Percentiles rank a stretch among this genome's conserved stretches.
Conservation (phyloP, 352 stramenopile genomes). For the Phytophthora cactorum region DNA sequence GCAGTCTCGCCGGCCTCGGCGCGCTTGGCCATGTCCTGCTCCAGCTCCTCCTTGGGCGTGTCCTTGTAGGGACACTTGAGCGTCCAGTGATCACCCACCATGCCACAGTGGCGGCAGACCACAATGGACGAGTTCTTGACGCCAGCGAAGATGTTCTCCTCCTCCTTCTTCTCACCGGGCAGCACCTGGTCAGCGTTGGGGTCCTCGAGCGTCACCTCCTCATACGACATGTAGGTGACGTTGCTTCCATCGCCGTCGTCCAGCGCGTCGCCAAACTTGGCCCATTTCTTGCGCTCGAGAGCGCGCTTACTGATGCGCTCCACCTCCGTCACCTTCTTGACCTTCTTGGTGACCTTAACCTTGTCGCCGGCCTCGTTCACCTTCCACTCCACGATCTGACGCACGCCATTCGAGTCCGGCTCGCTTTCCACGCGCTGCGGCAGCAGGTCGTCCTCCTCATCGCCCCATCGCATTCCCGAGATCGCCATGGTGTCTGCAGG, state of each 20-base stretch:
- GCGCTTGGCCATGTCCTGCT: constrained; percentile 70
- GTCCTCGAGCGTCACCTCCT: constrained; percentile 84
- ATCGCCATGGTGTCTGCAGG: constrained; percentile 59
- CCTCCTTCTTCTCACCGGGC: constrained; percentile 89
- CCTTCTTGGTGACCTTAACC: constrained; percentile 92
- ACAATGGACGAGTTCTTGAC: constrained; percentile 92
- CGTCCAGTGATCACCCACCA: constrained; percentile 91
- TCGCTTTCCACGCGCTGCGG: constrained; percentile 86
- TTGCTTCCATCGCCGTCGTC: constrained; percentile 81
- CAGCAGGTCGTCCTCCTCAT: constrained; percentile 80
- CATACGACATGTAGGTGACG: constrained; percentile 88
- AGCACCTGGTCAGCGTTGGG: constrained; percentile 89
- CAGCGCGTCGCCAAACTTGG: constrained; percentile 83
- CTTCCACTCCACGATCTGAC: constrained; percentile 91
- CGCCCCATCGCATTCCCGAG: constrained; percentile 74
- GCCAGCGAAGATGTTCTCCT: constrained; percentile 87
- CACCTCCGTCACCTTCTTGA: constrained; percentile 89
- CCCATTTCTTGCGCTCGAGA: constrained; percentile 85
- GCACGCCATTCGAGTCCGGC: constrained; percentile 80
- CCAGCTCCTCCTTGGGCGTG: constrained; percentile 80
- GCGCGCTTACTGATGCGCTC: constrained; percentile 84
- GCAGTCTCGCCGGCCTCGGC: constrained; percentile 40
- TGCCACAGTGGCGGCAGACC: constrained; percentile 90
- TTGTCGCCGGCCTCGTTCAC: constrained; percentile 89
- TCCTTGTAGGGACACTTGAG: constrained; percentile 94